Conservation (phyloP, 495 filamentous ascomycete species). For the Aspergillus homomorphus region DNA sequence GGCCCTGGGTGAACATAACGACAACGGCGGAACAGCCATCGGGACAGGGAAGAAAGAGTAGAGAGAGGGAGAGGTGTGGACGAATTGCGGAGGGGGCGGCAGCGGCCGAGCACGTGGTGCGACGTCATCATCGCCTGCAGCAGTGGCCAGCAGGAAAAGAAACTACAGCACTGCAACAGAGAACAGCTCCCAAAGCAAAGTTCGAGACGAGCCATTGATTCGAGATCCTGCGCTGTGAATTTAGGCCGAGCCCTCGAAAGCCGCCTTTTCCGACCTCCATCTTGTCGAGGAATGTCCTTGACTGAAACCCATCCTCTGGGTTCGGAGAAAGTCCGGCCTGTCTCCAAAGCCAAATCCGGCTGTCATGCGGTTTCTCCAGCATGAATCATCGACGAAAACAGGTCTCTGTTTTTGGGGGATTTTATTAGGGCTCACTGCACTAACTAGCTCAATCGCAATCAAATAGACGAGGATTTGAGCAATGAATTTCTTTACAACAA, state of each 20-base stretch:
- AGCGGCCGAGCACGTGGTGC: constrained; percentile 12
- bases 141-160: too few species aligned
- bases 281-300: too few species aligned
- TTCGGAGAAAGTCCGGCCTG: background rate
- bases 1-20: constrained; percentile 1
- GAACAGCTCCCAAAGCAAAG: too few species aligned
- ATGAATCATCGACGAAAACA: background rate
- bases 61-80: background rate
- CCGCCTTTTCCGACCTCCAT: too few species aligned
- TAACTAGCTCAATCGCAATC: background rate
- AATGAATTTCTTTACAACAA: background rate
- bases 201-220: too few species aligned
- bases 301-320: too few species aligned
- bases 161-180: too few species aligned
- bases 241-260: too few species aligned
- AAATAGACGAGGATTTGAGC: background rate
- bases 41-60: constrained; percentile 5
- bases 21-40: background rate
- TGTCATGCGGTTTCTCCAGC: background rate
- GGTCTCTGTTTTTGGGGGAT: background rate
- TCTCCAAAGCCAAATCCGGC: background rate
- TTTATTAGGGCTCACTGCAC: background rate
- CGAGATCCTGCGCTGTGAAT: too few species aligned
- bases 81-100: background rate
- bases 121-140: constrained; percentile 12